Conservation (phyloP, 1,284 basidiomycete species). For the Apiotrichum gracile region DNA sequence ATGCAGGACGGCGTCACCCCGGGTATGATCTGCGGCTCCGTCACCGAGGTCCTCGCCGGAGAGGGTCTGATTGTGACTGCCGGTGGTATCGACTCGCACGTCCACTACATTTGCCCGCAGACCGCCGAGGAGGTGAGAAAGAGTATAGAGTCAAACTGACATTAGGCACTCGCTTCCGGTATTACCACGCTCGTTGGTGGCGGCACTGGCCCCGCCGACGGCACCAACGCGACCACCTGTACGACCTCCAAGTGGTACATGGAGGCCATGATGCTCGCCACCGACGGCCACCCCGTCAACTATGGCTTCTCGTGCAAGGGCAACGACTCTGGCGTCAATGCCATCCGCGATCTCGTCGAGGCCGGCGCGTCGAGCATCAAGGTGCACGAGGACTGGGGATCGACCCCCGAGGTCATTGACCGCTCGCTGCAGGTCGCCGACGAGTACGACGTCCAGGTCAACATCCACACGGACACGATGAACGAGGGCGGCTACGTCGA, state of each 20-base stretch:
- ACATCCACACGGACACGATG: slow-evolving; percentile 95
- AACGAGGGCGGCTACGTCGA: slow-evolving; percentile 72
- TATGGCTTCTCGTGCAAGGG: slow-evolving; percentile 91
- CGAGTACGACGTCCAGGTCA: slow-evolving; percentile 91
- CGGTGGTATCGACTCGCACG: slow-evolving; percentile 85
- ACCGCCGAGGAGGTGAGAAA: slow-evolving; percentile 56
- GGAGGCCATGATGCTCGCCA: slow-evolving; percentile 78
- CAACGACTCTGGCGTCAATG: slow-evolving; percentile 71
- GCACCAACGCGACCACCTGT: slow-evolving; percentile 90
- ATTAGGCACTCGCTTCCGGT: slow-evolving; percentile 50
- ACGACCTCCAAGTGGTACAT: slow-evolving; percentile 85
- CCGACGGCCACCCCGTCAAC: slow-evolving; percentile 84
- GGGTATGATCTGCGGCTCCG: slow-evolving; percentile 72
- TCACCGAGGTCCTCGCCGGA: slow-evolving; percentile 82
- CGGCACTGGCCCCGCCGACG: slow-evolving; percentile 86
- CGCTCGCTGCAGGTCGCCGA: slow-evolving; percentile 77
- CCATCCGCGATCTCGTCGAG: slow-evolving; percentile 72
- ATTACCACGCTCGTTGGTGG: slow-evolving; percentile 88
- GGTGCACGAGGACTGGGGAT: slow-evolving; percentile 98
- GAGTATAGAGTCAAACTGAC: slow-evolving; percentile 42
- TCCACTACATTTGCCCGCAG: slow-evolving; percentile 92
- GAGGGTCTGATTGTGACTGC: slow-evolving; percentile 92
- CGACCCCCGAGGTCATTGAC: slow-evolving; percentile 77
- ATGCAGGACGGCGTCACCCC: slow-evolving; percentile 77
- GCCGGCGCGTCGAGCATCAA: slow-evolving; percentile 91